phyloP scores from a whole-genome alignment of 495 filamentous ascomycete genomes.

The Tuber magnatum region DNA sequence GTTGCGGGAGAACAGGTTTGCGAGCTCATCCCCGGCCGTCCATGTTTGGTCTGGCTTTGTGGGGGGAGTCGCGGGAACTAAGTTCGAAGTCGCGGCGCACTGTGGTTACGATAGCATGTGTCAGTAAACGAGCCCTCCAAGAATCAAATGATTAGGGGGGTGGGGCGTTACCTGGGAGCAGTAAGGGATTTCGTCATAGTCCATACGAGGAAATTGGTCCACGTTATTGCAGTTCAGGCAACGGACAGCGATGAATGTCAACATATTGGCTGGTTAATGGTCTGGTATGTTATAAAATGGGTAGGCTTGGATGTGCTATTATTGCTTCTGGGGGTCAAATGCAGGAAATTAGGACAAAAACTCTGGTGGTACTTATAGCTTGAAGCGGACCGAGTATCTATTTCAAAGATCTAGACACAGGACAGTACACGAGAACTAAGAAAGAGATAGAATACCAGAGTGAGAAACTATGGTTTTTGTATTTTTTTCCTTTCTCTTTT shows the following conservation, averaged over 20 bases:
- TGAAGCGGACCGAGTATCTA: constrained; percentile 3
- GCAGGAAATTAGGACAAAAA: constrained; percentile 3
- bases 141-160: background rate
- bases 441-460: constrained; percentile 32
- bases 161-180: constrained; percentile 29
- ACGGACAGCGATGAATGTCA: constrained; percentile 36
- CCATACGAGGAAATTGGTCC: constrained; percentile 34
- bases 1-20: constrained; percentile 59
- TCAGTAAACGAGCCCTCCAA: background rate
- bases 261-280: constrained; percentile 27
- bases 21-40: constrained; percentile 52
- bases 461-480: constrained; percentile 11
- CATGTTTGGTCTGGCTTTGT: constrained; percentile 20
- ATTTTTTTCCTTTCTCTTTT: background rate
- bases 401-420: constrained; percentile 3
- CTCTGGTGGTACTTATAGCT: background rate
- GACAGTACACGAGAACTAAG: constrained; percentile 6
- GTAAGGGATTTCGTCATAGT: constrained; percentile 39
- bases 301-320: background rate
- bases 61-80: constrained; percentile 34
- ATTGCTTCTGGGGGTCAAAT: constrained; percentile 7
- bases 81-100: constrained; percentile 33
- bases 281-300: constrained; percentile 2
- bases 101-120: constrained; percentile 18
- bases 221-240: constrained; percentile 38